Evolutionary conservation across 2,329 filamentous ascomycete species (phyloP).

Genomic region (Byssothecium circinans): DNA sequence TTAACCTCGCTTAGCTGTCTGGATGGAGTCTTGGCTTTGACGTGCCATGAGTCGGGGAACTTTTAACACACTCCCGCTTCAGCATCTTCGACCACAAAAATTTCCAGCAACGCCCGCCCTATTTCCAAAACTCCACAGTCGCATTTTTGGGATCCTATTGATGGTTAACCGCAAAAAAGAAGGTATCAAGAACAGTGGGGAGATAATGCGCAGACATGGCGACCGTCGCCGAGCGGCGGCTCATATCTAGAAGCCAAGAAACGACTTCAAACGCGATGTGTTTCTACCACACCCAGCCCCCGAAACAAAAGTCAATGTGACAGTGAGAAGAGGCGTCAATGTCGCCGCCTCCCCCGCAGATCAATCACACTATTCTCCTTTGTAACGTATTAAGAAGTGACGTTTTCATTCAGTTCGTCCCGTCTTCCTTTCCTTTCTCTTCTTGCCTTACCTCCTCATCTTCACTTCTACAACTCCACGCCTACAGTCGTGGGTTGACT

Average conservation of each 20-base stretch:
- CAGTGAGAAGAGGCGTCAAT: constrained; percentile 2
- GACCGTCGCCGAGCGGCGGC: no score
- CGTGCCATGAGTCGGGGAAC: neutral
- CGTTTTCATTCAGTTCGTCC: no score
- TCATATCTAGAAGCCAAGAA: no score
- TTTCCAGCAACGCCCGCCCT: no score
- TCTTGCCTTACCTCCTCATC: neutral
- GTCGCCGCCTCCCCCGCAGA: constrained; percentile 4
- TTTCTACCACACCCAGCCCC: constrained; percentile 11
- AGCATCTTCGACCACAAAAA: no score
- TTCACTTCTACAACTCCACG: neutral
- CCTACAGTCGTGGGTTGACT: no score
- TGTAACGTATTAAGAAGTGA: neutral
- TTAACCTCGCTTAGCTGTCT: constrained; percentile 3
- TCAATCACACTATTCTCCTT: constrained; percentile 3
- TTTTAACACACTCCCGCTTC: no score
- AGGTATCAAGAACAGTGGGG: no score
- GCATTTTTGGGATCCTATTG: no score
- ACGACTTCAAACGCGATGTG: constrained; percentile 9
- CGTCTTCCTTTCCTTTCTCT: neutral
- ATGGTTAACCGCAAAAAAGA: no score
- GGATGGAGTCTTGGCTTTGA: neutral
- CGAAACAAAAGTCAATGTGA: constrained; percentile 16
- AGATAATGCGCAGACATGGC: no score
- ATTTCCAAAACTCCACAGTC: no score